A percentile compares a stretch with the other conserved stretches of the same genome.
Evolutionary conservation across 2,329 filamentous ascomycete species (phyloP).

Genomic region (Neonectria magnoliae): DNA sequence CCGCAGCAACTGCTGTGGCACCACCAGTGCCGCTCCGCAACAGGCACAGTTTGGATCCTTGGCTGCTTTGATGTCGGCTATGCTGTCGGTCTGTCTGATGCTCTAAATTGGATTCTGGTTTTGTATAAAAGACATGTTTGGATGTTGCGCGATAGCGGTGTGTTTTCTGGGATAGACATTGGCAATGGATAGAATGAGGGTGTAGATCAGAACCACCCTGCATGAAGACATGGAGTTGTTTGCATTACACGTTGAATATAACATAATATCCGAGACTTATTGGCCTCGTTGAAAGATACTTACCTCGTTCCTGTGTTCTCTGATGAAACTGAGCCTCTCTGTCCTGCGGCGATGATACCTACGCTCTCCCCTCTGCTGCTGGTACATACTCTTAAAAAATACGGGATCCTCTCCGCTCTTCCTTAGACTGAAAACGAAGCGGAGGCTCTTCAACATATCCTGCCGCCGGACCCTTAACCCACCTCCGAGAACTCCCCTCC

Average conservation of each 20-base stretch:
- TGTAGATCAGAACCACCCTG: slow-evolving; percentile 1
- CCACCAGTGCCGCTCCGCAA: slow-evolving; percentile 44
- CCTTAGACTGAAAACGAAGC: background rate
- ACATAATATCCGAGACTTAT: slow-evolving; percentile 7
- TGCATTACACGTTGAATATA: background rate
- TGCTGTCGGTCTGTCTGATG: slow-evolving; percentile 35
- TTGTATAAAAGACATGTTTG: slow-evolving; percentile 6
- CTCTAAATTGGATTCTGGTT: slow-evolving; percentile 25
- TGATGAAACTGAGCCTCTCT: background rate
- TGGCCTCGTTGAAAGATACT: background rate
- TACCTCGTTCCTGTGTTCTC: background rate
- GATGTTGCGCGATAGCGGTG: slow-evolving; percentile 25
- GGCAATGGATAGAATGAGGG: slow-evolving; percentile 14
- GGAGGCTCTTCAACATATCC: no score
- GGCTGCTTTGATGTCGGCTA: slow-evolving; percentile 32
- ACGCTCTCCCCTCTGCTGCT: background rate
- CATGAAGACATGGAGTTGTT: slow-evolving; percentile 14
- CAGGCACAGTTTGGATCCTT: slow-evolving; percentile 32
- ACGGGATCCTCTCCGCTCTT: background rate
- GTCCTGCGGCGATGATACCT: background rate
- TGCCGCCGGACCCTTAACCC: no score
- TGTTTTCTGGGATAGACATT: slow-evolving; percentile 30
- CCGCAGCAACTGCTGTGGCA: slow-evolving; percentile 63
- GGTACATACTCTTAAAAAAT: background rate
- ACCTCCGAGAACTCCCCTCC: no score